Evolutionary conservation across 805 yeast genomes (phyloP).

Genomic region (Saccharomycopsis sp.): DNA sequence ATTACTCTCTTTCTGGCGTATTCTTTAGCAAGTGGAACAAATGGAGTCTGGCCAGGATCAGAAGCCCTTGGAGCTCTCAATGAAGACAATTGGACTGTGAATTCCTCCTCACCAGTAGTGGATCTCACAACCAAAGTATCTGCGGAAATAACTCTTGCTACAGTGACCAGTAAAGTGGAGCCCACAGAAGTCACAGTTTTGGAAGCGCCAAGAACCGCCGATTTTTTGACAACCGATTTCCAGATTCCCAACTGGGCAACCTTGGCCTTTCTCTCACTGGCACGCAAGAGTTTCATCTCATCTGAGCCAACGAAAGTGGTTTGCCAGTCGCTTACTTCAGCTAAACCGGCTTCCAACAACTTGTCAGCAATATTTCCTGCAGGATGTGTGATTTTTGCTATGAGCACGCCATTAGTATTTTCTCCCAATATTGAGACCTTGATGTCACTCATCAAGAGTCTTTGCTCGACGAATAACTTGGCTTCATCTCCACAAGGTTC

Average conservation of each 20-base stretch:
- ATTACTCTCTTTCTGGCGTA: conserved; percentile 60
- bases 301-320: conserved; percentile 58
- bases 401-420: conserved; percentile 52
- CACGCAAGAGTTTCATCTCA: conserved; percentile 55
- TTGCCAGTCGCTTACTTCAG: conserved; percentile 77
- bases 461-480: conserved; percentile 52
- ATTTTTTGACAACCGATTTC: conserved; percentile 29
- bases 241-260: conserved; percentile 50
- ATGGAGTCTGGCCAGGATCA: conserved; percentile 50
- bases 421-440: conserved; percentile 54
- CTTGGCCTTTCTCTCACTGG: conserved; percentile 59
- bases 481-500: conserved; percentile 66
- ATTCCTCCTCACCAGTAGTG: conserved; percentile 40
- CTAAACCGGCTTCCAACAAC: conserved; percentile 63
- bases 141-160: conserved; percentile 56
- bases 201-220: conserved; percentile 23
- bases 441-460: conserved; percentile 56
- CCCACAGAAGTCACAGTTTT: conserved; percentile 36
- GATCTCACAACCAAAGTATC: conserved; percentile 58
- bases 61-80: conserved; percentile 65
- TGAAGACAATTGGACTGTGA: conserved; percentile 70
- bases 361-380: conserved; percentile 71
- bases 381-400: conserved; percentile 59
- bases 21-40: conserved; percentile 64
- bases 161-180: conserved; percentile 44